These are phyloP conservation scores for Magnusiomyces tetraspermus DNA, from an alignment of 1,139 yeast species.

Conservation along the genomic window DNA sequence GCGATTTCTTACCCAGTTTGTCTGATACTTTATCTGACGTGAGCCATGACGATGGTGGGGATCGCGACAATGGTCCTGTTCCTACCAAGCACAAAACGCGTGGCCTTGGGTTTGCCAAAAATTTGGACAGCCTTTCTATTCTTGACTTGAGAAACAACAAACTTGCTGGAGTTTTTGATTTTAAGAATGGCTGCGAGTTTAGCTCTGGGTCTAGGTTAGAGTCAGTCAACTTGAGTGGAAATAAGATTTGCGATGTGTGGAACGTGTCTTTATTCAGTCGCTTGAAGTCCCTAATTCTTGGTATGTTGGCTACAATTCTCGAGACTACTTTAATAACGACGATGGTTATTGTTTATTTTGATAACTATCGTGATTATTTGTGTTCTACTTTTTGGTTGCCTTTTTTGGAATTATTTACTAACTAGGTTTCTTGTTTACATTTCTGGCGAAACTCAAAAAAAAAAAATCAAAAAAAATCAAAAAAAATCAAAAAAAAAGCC, in stretches of 20 bases:
- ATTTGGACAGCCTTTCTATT: constrained; percentile 17
- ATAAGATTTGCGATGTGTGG: constrained; percentile 17
- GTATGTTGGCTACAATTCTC: constrained; percentile 7
- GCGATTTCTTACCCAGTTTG: not conserved
- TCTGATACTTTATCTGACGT: constrained; percentile 13
- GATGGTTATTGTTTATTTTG: not conserved
- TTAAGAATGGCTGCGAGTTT: constrained; percentile 1
- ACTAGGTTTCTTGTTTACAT: too few species aligned
- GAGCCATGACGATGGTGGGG: not conserved
- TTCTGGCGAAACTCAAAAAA: too few species aligned
- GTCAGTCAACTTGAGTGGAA: constrained; percentile 9
- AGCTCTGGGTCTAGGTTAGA: constrained; percentile 12
- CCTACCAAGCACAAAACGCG: constrained; percentile 24
- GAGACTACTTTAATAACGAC: too few species aligned
- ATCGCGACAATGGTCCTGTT: constrained; percentile 9
- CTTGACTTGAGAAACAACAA: constrained; percentile 9
- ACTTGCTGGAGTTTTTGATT: not conserved
- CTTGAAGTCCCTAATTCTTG: constrained; percentile 8
- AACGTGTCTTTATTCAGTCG: constrained; percentile 15
- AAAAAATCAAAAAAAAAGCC: too few species aligned
- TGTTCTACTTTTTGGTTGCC: too few species aligned
- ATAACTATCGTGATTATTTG: not conserved
- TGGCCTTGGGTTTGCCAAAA: constrained; percentile 20
- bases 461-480: too few species aligned
- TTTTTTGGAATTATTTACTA: too few species aligned